Base-by-base conservation (phyloP, 2,329 filamentous ascomycete genomes). In the Verticillium longisporum region DNA sequence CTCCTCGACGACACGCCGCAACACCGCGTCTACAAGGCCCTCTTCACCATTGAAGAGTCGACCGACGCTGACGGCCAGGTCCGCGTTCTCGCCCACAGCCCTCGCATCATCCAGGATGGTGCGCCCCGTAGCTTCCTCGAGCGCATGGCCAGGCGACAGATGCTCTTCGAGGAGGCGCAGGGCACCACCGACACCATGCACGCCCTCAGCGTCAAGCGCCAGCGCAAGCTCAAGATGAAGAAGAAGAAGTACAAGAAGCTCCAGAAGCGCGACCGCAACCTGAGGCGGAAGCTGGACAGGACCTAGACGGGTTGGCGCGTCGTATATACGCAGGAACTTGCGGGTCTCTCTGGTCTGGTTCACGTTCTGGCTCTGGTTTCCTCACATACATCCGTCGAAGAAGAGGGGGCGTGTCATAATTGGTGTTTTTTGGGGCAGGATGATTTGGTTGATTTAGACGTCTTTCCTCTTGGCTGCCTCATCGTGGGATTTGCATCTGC, bases 201-300 rank as follows among this genome's bases (percentile, higher is more conserved):
- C 63, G 85, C 92, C 65, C 92, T 99, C 73, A 96, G 91, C 72
- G 94, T 97, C 68, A 92, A 89, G 82, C 85, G 95, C 75, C 92
- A 96, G 77, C 83, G 92, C 72, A 96, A 95, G 80, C 80, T 97
- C 72, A 97, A 92, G 86, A 99, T 99, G 93, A 99, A 99, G 90
- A 99, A 98, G 86, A 94, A 98, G 85, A 99, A 99, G 88, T 97
- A 97, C 78, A 98, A 97, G 92, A 99, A 99, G 86, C 82, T 98
- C 68, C 92, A 97, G 90, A 91, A 89, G 83, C 85, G 87, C 77
- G 97, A 94, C 71, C 87, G 94, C 74, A 94, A 91, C 73, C 76
- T 92, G 80, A 88, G 94, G 73, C 87, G 92, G 73, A 96, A 93
- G 80, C 81, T 95, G 70, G 91, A 90, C 70, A 84, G 87, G 71